Evolutionary conservation across 495 filamentous ascomycete species (phyloP).

Genomic region (Penicillium mononematosum): DNA sequence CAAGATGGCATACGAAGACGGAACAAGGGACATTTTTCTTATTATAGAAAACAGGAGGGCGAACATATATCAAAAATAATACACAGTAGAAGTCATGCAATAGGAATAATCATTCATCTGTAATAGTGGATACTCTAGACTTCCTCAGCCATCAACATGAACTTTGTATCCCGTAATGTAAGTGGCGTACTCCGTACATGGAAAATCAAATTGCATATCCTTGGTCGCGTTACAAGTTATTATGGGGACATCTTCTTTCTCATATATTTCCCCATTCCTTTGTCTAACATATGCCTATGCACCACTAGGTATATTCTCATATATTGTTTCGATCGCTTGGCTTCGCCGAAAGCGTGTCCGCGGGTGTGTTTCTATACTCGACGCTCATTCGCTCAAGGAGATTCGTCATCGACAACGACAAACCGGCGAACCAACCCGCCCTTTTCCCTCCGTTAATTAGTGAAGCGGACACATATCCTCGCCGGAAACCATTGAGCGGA

Average conservation of each 20-base stretch:
- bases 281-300: background rate
- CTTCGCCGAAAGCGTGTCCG: constrained; percentile 16
- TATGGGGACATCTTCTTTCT: background rate
- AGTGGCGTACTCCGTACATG: constrained; percentile 17
- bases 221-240: background rate
- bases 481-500: background rate
- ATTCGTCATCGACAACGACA: constrained; percentile 45
- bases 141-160: background rate
- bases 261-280: background rate
- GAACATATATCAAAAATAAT: background rate
- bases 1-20: background rate
- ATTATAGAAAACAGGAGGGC: background rate
- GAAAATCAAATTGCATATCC: constrained; percentile 3
- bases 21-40: background rate
- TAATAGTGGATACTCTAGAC: background rate
- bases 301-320: background rate
- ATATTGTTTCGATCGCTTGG: background rate
- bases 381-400: constrained; percentile 32
- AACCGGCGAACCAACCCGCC: constrained; percentile 12
- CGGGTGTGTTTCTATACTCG: constrained; percentile 21
- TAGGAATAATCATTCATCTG: background rate
- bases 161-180: constrained; percentile 10
- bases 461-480: constrained; percentile 7
- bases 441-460: background rate
- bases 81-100: background rate